These are phyloP conservation scores for Spiromastix sp. DNA, from an alignment of 2,329 filamentous ascomycete genomes.

Conservation along the genomic window DNA sequence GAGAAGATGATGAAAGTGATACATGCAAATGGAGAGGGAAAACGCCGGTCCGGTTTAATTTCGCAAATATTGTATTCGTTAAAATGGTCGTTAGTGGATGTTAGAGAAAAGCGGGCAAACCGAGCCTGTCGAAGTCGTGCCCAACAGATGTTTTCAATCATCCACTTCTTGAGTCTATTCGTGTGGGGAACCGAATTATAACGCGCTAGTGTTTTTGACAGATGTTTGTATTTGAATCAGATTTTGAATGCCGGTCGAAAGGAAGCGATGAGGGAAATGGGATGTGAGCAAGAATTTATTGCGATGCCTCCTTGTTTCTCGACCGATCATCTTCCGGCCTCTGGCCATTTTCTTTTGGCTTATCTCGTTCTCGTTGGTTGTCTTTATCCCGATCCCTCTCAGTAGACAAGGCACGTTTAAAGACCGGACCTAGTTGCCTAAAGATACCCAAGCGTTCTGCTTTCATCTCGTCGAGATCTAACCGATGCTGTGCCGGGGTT, in stretches of 20 bases:
- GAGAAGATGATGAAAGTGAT: too few relatives aligned
- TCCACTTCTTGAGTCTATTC: too few relatives aligned
- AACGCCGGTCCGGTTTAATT: constrained; percentile 10
- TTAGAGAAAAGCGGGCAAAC: constrained; percentile 6
- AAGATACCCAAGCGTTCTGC: constrained; percentile 32
- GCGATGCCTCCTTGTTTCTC: constrained; percentile 1
- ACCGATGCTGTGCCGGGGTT: constrained; percentile 30
- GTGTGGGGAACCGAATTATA: too few relatives aligned
- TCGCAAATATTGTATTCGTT: constrained; percentile 6
- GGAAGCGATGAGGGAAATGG: background rate
- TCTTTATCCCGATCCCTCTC: constrained; percentile 25
- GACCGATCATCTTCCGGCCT: background rate
- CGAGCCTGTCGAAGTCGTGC: constrained; percentile 6
- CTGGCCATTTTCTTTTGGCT: constrained; percentile 1
- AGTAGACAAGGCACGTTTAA: constrained; percentile 31
- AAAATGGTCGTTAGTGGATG: constrained; percentile 9
- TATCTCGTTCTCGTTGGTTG: constrained; percentile 4
- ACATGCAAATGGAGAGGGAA: constrained; percentile 1
- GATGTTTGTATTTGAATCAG: too few relatives aligned
- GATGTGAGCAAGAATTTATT: background rate
- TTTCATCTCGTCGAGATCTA: constrained; percentile 29
- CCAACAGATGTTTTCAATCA: constrained; percentile 2
- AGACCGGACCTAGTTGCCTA: constrained; percentile 34
- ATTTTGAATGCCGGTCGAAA: too few relatives aligned
- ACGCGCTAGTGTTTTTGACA: too few relatives aligned